phyloP scores from a whole-genome alignment of 2,329 filamentous ascomycete genomes.

The Metarhizium brunneum region DNA sequence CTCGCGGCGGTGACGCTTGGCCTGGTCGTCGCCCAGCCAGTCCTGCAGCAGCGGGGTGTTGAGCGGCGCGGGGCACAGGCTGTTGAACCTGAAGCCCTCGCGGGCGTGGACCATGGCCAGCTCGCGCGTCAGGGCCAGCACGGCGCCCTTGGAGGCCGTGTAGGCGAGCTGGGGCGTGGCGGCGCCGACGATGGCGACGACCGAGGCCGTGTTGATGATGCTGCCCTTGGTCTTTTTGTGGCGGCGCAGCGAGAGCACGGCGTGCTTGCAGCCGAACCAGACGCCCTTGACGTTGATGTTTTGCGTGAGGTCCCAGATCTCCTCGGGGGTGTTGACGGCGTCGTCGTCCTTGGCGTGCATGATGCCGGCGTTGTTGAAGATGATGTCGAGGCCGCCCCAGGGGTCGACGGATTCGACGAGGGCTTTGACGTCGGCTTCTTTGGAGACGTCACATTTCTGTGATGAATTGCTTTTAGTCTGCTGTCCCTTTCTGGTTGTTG shows the following conservation, averaged over 20 bases:
- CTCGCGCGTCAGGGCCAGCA: conserved; percentile 82
- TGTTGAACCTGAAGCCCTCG: conserved; percentile 84
- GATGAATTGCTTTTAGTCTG: no score
- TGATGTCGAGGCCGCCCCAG: conserved; percentile 82
- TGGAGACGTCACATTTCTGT: conserved; percentile 66
- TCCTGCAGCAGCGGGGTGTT: conserved; percentile 90
- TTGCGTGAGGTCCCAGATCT: conserved; percentile 90
- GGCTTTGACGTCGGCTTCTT: conserved; percentile 68
- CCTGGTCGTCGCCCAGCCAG: conserved; percentile 80
- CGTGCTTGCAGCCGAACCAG: conserved; percentile 94
- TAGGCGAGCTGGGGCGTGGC: conserved; percentile 88
- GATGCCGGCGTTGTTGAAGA: conserved; percentile 97
- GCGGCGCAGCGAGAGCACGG: conserved; percentile 69
- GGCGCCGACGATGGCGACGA: conserved; percentile 78
- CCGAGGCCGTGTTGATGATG: conserved; percentile 87
- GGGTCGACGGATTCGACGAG: conserved; percentile 66
- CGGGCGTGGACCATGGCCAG: conserved; percentile 86
- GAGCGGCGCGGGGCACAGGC: conserved; percentile 79
- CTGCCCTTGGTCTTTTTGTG: conserved; percentile 70
- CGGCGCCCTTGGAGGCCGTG: conserved; percentile 88
- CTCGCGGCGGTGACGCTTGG: conserved; percentile 74
- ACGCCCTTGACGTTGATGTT: conserved; percentile 96
- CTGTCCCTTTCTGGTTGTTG: not conserved
- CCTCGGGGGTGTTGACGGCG: conserved; percentile 75
- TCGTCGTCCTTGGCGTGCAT: conserved; percentile 82